These are phyloP conservation scores for Yamadazyma ubonensis DNA, from an alignment of 805 yeast genomes.

Conservation along the genomic window DNA sequence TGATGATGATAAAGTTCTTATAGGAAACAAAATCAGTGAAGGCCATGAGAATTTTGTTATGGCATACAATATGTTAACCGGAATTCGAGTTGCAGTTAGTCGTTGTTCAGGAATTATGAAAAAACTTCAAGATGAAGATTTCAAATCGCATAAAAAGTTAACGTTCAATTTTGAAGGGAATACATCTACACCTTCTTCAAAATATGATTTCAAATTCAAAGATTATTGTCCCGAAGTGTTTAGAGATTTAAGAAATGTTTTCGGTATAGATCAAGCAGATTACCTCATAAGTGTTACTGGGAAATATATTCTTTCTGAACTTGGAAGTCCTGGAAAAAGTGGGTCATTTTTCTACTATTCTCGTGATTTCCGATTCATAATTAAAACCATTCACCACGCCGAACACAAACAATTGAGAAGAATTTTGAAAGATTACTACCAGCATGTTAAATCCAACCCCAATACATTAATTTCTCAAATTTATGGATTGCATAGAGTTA, in stretches of 20 bases:
- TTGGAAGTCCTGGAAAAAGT: conserved; percentile 95
- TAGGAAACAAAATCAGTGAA: conserved; percentile 82
- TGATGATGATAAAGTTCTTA: conserved; percentile 59
- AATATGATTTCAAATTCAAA: conserved; percentile 93
- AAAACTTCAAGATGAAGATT: conserved; percentile 69
- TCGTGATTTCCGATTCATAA: conserved; percentile 88
- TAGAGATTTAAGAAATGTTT: conserved; percentile 72
- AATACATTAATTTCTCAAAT: conserved; percentile 91
- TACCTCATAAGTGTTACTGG: conserved; percentile 90
- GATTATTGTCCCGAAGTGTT: conserved; percentile 96
- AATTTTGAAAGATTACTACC: conserved; percentile 71
- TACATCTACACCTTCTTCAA: conserved; percentile 88
- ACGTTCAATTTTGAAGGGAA: conserved; percentile 87
- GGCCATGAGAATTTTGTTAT: conserved; percentile 91
- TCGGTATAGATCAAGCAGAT: conserved; percentile 94
- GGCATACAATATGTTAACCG: conserved; percentile 97
- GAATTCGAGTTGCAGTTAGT: conserved; percentile 92
- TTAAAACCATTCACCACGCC: conserved; percentile 90
- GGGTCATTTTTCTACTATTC: conserved; percentile 96
- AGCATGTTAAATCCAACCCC: conserved; percentile 80
- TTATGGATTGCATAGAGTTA: conserved; percentile 91
- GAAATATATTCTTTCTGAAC: conserved; percentile 84
- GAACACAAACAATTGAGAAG: conserved; percentile 84
- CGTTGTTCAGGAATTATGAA: conserved; percentile 84
- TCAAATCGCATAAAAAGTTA: conserved; percentile 68